Conservation (phyloP, 2,329 filamentous ascomycete genomes). For the Leptographium flavum region DNA sequence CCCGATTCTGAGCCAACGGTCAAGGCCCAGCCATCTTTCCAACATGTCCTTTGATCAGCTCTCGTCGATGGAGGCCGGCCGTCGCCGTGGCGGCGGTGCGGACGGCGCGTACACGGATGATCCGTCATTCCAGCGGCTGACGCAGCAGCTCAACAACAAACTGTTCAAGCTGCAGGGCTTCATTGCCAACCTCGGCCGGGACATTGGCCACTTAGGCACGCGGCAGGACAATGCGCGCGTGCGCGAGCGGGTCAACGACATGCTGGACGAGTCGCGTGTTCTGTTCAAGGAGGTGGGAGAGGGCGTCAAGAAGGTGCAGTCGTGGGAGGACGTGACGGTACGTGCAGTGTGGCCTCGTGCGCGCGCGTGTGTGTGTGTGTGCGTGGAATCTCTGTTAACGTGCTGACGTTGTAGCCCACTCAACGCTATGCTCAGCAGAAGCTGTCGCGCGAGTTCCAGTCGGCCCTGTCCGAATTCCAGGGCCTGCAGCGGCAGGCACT, state of each 20-base stretch:
- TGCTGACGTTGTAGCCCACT: conserved; percentile 46
- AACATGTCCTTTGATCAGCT: conserved; percentile 89
- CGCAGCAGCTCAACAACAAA: conserved; percentile 71
- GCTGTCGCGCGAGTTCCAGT: conserved; percentile 82
- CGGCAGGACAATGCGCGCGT: conserved; percentile 83
- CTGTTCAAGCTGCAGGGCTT: conserved; percentile 81
- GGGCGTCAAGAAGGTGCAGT: conserved; percentile 81
- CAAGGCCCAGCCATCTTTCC: neutral
- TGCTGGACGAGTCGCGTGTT: conserved; percentile 73
- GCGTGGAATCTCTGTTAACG: too few species aligned
- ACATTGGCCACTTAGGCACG: conserved; percentile 76
- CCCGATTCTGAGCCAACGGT: too few species aligned
- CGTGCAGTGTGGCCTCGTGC: conserved; percentile 15
- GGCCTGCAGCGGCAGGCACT: conserved; percentile 76
- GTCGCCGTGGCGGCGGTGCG: conserved; percentile 29
- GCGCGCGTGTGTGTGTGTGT: neutral
- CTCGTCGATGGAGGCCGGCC: conserved; percentile 67
- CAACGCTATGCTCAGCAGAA: conserved; percentile 97
- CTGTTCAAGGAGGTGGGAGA: conserved; percentile 88
- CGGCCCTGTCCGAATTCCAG: conserved; percentile 82
- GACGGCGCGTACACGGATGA: conserved; percentile 78
- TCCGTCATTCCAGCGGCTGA: conserved; percentile 76
- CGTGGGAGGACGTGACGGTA: conserved; percentile 74
- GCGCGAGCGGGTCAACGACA: conserved; percentile 75
- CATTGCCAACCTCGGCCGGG: conserved; percentile 70